Conservation (phyloP, 805 yeast genomes). For the Ogataea allantospora region DNA sequence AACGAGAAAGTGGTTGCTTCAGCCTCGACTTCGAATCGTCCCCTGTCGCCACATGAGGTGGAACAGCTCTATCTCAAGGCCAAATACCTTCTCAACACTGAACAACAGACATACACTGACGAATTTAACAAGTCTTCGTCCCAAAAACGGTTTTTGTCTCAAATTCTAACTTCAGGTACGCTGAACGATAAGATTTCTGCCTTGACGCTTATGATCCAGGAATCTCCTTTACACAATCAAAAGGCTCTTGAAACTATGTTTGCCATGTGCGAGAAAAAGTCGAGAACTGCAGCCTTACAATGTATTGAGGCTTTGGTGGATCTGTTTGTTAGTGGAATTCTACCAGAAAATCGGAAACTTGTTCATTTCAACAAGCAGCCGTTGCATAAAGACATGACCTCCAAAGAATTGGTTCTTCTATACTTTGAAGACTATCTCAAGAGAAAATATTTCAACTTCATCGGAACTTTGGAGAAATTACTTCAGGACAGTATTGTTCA, state of each 20-base stretch:
- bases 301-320: conserved; percentile 88
- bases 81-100: conserved; percentile 59
- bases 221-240: conserved; percentile 87
- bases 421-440: conserved; percentile 91
- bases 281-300: conserved; percentile 89
- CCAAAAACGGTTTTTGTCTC: conserved; percentile 83
- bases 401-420: conserved; percentile 63
- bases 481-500: conserved; percentile 91
- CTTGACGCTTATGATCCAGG: conserved; percentile 86
- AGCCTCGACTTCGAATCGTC: conserved; percentile 31
- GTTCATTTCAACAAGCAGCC: conserved; percentile 77
- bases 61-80: conserved; percentile 67
- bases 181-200: conserved; percentile 94
- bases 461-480: conserved; percentile 72
- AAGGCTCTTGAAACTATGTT: conserved; percentile 79
- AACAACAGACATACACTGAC: conserved; percentile 66
- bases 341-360: conserved; percentile 86
- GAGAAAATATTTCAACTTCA: conserved; percentile 66
- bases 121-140: conserved; percentile 75
- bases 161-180: conserved; percentile 89
- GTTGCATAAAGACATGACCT: conserved; percentile 42
- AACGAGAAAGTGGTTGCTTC: conserved; percentile 43
- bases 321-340: conserved; percentile 75
- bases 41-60: conserved; percentile 51
- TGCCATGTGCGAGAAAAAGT: conserved; percentile 82